Base-by-base conservation (phyloP, 305 asterid species). In the Rubia peregrina region DNA sequence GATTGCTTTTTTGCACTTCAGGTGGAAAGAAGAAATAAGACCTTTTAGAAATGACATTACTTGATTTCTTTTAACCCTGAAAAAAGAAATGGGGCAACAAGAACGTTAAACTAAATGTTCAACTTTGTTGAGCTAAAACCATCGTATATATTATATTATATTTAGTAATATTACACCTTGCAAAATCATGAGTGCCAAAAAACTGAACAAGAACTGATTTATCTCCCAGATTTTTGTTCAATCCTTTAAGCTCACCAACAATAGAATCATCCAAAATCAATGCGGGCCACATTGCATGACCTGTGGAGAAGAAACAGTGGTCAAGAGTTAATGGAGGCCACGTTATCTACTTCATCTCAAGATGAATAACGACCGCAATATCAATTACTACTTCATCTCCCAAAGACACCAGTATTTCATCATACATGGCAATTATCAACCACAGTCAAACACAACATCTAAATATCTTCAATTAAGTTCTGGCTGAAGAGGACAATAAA, bases 231-330 rank as follows among this genome's bases (percentile, higher is more conserved):
- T 65, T 75, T 82, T 84, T 91, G 78, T 75, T 89, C 69, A 95
- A 81, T 72, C 97, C 98, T 77, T 81, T 88, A 70, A 72, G 88
- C 75, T 81, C 85, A 76, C 85, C 82, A 72, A 80, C 85, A 71
- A 79, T 84, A 80, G 96, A 88, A 83, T 87, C 96, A 81, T 90
- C 92, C 85, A 88, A 75, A 75, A 95, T 87, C 74, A 90, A 72
- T 74, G 99, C 97, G 44, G 99, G 97, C 99, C 98, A 95, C 81
- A 83, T 80, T 79, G 98, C 97, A 85, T 95, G 91, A 75, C 99
- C 99, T 95, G 80, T n/a, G n/a, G 69, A 73, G 70, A 46, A 69
- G 73, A 67, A 73, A 16, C 73, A 65, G 22, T 75, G 71, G 68
- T 67, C 56, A 44, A 68, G n/a, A 22, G 61, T 51, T 49, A 38